These are phyloP conservation scores for Penicillium sp. DNA, from an alignment of 2,329 filamentous ascomycete species.

Conservation along the genomic window DNA sequence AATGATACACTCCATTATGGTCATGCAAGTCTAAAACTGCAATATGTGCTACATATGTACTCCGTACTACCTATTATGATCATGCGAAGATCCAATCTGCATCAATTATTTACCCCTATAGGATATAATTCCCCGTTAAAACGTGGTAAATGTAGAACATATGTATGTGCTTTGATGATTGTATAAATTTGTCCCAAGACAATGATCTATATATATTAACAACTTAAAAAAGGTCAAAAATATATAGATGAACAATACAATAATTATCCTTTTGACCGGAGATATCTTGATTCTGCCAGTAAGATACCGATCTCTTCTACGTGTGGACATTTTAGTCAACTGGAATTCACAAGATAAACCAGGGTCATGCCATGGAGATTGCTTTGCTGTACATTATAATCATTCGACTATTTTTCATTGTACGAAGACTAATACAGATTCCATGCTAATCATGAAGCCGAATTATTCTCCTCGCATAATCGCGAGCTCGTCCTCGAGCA, in stretches of 20 bases:
- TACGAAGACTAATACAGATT: neutral
- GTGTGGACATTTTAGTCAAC: neutral
- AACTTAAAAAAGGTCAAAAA: neutral
- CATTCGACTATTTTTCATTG: neutral
- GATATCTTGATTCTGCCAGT: neutral
- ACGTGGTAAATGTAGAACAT: too few species aligned
- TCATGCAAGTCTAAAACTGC: neutral
- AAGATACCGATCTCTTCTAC: neutral
- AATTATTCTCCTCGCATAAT: conserved; percentile 26
- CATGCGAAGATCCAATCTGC: neutral
- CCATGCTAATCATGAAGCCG: conserved; percentile 6
- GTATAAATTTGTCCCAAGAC: neutral
- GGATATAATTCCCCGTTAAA: neutral
- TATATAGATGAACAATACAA: neutral
- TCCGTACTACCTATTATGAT: neutral
- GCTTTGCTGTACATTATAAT: neutral
- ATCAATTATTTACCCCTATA: neutral
- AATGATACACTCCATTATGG: neutral
- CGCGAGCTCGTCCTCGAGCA: conserved; percentile 39
- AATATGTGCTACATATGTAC: neutral
- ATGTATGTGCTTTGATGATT: neutral
- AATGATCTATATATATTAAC: neutral
- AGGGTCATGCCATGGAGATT: neutral
- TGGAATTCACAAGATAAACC: neutral
- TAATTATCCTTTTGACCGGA: neutral